Evolutionary conservation across 75 land plant genomes (phyloP).

Genomic region (Cunninghamia lanceolata): DNA sequence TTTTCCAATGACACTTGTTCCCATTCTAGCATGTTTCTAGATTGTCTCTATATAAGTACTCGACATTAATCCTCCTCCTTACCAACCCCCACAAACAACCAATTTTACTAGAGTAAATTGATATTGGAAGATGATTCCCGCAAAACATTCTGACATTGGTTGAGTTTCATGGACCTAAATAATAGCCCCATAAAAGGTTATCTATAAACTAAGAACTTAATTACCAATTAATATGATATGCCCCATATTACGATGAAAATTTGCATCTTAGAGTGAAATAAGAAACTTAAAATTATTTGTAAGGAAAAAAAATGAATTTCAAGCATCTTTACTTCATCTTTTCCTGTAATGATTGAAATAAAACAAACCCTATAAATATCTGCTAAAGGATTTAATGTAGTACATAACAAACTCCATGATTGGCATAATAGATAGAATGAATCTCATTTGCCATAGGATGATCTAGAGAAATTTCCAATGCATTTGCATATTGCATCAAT

Average conservation of each 20-base stretch:
- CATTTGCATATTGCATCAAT: conserved; percentile 50
- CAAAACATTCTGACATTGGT: background rate
- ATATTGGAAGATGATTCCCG: background rate
- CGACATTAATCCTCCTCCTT: no score
- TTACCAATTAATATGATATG: background rate
- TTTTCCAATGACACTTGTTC: no score
- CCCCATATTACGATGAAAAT: background rate
- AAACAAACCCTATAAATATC: background rate
- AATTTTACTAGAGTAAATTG: no score
- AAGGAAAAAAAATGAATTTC: background rate
- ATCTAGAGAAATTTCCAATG: no score
- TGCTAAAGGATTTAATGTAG: background rate
- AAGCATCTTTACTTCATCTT: background rate
- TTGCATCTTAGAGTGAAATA: background rate
- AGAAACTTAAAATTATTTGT: background rate
- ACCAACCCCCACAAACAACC: background rate
- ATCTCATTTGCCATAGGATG: conserved; percentile 38
- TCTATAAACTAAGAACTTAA: background rate
- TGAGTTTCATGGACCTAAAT: background rate
- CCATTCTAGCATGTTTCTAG: no score
- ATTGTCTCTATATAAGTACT: no score
- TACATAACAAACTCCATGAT: conserved; percentile 57
- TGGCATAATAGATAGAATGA: conserved; percentile 68
- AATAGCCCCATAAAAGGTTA: background rate
- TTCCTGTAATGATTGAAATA: background rate